Evolutionary conservation across 148 eudicot species (phyloP), one percentile per base, ranked within the genome.

Genomic region (Vaccinium macrocarpon): DNA sequence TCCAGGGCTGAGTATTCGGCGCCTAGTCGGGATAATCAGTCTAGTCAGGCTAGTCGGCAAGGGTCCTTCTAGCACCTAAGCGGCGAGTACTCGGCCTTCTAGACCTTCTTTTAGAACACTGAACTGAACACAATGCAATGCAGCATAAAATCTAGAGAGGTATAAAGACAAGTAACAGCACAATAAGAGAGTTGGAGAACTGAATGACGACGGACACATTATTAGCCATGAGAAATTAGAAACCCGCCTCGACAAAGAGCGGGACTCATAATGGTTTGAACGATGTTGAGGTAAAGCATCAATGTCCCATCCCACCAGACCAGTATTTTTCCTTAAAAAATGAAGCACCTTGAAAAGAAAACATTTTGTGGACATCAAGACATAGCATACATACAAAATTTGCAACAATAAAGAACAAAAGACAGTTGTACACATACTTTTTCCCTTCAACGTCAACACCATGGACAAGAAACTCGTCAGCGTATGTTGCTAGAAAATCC

Each of bases 391-490:
- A 66, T 10, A 66, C 14, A 38, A 85, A 53, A 46, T 38, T 42
- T 51, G 61, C 72, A 71, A 52, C 42, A 81, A 86, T 29, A 38
- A 29, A 85, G 59, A 83, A 46, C 49, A 53, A 56, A 50, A 71
- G 18, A 19, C 71, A 79, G 53, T 46, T 2, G 25, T 6, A 35
- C n/a, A 21, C 89, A 90, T 88, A 95, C 99, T 89, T 95, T 95
- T 97, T 97, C 87, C 99, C 99, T 92, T 97, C 99, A 59, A 97
- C 98, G 70, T 97, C 99, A 79, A 97, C 99, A 59, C 99, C 99
- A 87, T 97, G 99, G 79, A 97, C 98, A 84, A 97, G 93, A 90
- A 97, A 97, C 86, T 97, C 99, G 85, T 97, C 96, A 70, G 98
- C 96, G 87, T 91, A 93, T n/a, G 27, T 76, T 21, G 98, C 93